Percentiles rank a stretch among this genome's conserved stretches.
Conservation (phyloP, 345 rosid species). For the Iberis pinnata region DNA sequence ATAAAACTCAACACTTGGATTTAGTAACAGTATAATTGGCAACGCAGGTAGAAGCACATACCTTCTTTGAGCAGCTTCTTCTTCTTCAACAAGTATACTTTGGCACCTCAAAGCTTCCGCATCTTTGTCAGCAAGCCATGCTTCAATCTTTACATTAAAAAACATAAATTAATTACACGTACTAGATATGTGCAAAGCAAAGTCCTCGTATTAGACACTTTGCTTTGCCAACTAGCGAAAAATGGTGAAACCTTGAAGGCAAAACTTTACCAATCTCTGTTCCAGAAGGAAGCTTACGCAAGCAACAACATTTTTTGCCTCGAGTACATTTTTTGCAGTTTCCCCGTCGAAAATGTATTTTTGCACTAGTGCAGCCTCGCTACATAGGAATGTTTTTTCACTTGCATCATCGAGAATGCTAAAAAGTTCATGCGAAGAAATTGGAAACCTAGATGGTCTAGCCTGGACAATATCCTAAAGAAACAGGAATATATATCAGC, state of each 20-base stretch:
- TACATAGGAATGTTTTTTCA: slow-evolving; percentile 76
- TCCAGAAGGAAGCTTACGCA: slow-evolving; percentile 80
- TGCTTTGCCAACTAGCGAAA: slow-evolving; percentile 13
- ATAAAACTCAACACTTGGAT: slow-evolving; percentile 7
- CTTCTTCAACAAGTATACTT: slow-evolving; percentile 87
- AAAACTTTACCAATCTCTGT: slow-evolving; percentile 61
- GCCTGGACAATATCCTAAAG: slow-evolving; percentile 75
- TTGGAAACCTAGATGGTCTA: slow-evolving; percentile 60
- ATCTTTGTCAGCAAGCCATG: slow-evolving; percentile 91
- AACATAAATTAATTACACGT: slow-evolving; percentile 1
- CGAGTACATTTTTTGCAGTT: slow-evolving; percentile 70
- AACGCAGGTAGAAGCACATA: slow-evolving; percentile 24
- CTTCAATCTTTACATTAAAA: slow-evolving; percentile 50
- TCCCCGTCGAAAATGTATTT: slow-evolving; percentile 88
- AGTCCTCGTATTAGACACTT: not conserved
- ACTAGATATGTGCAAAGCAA: slow-evolving; percentile 3
- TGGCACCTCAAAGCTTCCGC: slow-evolving; percentile 93
- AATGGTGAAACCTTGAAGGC: slow-evolving; percentile 11
- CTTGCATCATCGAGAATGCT: slow-evolving; percentile 91
- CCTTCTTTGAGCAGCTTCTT: slow-evolving; percentile 95
- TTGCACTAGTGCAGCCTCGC: slow-evolving; percentile 64
- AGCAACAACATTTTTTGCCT: slow-evolving; percentile 77
- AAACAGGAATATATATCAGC: slow-evolving; percentile 21
- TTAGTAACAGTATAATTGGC: not conserved
- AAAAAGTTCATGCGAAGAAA: slow-evolving; percentile 69